Evolutionary conservation across 306 rosid genomes (phyloP).

Genomic region (Pueraria montana): DNA sequence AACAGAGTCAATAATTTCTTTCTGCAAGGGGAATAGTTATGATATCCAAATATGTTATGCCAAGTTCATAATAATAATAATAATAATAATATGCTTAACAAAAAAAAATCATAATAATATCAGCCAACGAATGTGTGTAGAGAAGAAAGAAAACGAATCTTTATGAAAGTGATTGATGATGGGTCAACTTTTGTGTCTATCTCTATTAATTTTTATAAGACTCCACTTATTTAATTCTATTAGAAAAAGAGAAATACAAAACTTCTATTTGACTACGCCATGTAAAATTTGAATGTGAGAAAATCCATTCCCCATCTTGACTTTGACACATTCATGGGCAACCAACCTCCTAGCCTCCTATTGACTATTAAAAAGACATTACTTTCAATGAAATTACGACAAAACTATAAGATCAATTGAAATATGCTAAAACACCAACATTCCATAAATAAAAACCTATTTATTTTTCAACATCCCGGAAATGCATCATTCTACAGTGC

Average conservation of each 20-base stretch:
- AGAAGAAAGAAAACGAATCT: not conserved
- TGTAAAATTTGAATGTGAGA: not conserved
- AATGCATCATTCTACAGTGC: slow-evolving; percentile 47
- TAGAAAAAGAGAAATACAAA: not conserved
- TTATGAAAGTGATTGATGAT: not conserved
- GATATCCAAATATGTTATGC: not conserved
- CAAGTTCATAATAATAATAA: not conserved
- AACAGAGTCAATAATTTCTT: too few relatives aligned
- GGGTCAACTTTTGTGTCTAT: not conserved
- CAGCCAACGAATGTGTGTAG: not conserved
- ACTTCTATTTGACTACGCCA: not conserved
- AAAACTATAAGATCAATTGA: slow-evolving; percentile 25
- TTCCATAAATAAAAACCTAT: slow-evolving; percentile 20
- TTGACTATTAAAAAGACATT: not conserved
- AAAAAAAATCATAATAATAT: too few relatives aligned
- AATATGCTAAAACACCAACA: not conserved
- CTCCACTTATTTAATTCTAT: not conserved
- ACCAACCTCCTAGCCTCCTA: not conserved
- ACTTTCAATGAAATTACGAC: slow-evolving; percentile 20
- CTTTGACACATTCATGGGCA: not conserved
- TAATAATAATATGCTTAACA: too few relatives aligned
- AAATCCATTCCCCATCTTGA: not conserved
- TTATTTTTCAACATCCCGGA: slow-evolving; percentile 27
- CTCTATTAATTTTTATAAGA: not conserved
- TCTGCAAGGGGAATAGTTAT: not conserved